Evolutionary conservation across 768 basidiomycete genomes (phyloP).

Genomic region (Kwoniella sp.): DNA sequence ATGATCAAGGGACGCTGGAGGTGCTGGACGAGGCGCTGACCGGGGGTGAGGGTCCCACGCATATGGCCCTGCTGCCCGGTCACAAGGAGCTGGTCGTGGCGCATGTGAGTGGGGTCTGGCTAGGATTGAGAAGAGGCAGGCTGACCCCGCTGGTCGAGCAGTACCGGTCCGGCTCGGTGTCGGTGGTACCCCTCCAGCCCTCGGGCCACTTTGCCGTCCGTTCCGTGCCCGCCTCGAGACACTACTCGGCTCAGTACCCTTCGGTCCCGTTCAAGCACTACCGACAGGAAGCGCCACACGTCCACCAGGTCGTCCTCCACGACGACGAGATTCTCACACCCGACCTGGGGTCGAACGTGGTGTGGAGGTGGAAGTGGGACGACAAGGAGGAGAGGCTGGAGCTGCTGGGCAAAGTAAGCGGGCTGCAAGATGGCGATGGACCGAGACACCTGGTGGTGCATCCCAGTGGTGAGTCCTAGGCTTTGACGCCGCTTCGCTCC

Average conservation of each 20-base stretch:
- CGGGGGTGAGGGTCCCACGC: slow-evolving; percentile 16
- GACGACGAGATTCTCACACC: slow-evolving; percentile 19
- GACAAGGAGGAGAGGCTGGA: slow-evolving; percentile 2
- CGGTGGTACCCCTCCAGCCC: slow-evolving; percentile 12
- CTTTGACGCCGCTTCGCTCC: no score
- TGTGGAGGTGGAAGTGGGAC: slow-evolving; percentile 23
- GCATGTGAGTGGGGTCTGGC: slow-evolving; percentile 9
- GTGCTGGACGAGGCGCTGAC: slow-evolving; percentile 6
- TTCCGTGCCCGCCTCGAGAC: background rate
- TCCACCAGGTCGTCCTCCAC: slow-evolving; percentile 27
- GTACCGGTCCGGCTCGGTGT: slow-evolving; percentile 24
- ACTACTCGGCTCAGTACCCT: slow-evolving; percentile 13
- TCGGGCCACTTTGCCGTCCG: slow-evolving; percentile 9
- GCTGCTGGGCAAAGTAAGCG: slow-evolving; percentile 7
- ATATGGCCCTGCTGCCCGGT: slow-evolving; percentile 12
- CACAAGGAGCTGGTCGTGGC: slow-evolving; percentile 4
- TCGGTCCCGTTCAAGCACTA: slow-evolving; percentile 12
- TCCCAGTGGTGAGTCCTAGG: slow-evolving; percentile 25
- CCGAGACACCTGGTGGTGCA: slow-evolving; percentile 34
- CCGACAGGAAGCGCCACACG: slow-evolving; percentile 28
- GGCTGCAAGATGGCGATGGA: slow-evolving; percentile 28
- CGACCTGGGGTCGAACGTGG: slow-evolving; percentile 29
- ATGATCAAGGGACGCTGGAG: slow-evolving; percentile 1
- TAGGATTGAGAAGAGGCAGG: background rate
- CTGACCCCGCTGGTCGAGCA: slow-evolving; percentile 2